Evolutionary conservation across 208 protist genomes (phyloP).

Genomic region (Naegleria fowleri): DNA sequence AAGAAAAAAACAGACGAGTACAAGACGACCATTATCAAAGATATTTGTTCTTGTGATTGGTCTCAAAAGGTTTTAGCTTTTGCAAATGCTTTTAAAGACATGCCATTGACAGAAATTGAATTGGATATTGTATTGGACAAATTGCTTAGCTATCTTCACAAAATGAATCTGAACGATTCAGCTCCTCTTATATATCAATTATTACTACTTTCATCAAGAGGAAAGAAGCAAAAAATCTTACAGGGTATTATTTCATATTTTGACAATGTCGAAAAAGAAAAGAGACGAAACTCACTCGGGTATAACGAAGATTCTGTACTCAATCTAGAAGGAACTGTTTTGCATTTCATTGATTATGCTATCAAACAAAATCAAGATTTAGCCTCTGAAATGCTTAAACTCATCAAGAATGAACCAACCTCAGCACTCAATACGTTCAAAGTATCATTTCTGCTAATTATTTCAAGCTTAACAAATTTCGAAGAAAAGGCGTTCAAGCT

Average conservation of each 20-base stretch:
- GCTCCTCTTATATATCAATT: not conserved
- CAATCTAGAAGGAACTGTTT: not conserved
- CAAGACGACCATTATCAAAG: not conserved
- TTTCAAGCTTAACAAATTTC: not conserved
- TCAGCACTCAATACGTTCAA: not conserved
- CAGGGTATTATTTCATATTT: not conserved
- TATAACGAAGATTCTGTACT: not conserved
- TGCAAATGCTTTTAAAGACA: not conserved
- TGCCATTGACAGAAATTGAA: not conserved
- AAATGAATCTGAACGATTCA: not conserved
- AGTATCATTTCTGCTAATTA: not conserved
- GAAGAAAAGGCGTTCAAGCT: not conserved
- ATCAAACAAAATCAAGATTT: constrained; percentile 4
- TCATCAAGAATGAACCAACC: not conserved
- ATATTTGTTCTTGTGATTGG: not conserved
- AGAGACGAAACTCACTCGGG: not conserved
- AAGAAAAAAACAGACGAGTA: not conserved
- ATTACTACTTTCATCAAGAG: not conserved
- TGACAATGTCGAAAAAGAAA: not conserved
- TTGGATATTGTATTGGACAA: not conserved
- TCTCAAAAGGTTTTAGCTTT: not conserved
- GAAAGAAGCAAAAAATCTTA: not conserved
- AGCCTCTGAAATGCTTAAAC: not conserved
- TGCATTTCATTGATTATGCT: not conserved
- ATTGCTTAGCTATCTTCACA: not conserved